Percentiles rank a stretch among this genome's conserved stretches.
phyloP scores from a whole-genome alignment of 2,329 filamentous ascomycete species.

The Cladorrhinum sp. region DNA sequence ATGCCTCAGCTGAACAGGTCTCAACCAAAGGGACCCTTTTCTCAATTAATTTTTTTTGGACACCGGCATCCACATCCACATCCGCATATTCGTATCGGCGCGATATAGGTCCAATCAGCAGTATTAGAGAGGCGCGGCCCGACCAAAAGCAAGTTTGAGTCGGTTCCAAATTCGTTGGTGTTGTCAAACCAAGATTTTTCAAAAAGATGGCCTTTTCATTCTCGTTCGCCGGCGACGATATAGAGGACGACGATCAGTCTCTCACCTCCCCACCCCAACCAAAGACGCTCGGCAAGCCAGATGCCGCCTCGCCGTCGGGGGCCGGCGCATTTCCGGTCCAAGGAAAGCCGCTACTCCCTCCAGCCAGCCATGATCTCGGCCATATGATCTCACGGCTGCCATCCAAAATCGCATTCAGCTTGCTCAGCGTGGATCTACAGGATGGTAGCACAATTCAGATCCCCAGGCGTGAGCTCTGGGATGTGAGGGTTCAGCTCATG shows the following conservation, averaged over 20 bases:
- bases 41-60: neutral
- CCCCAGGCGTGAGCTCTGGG: conserved; percentile 75
- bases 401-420: conserved; percentile 69
- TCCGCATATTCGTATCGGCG: neutral
- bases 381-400: conserved; percentile 59
- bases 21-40: neutral
- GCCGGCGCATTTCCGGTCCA: conserved; percentile 58
- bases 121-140: neutral
- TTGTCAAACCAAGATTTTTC: neutral
- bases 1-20: conserved; percentile 1
- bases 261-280: conserved; percentile 27
- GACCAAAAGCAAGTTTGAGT: neutral
- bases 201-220: conserved; percentile 50
- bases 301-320: conserved; percentile 25
- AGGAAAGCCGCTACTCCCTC: conserved; percentile 57
- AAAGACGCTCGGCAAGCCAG: conserved; percentile 23
- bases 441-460: conserved; percentile 51
- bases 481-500: conserved; percentile 78
- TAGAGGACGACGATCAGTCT: conserved; percentile 47
- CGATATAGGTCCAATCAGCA: neutral
- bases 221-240: conserved; percentile 62
- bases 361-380: conserved; percentile 49
- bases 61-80: neutral
- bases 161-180: neutral
- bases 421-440: conserved; percentile 59